Conservation (phyloP, 371 early-diverging fungal genomes). For the Nematocida minor region DNA sequence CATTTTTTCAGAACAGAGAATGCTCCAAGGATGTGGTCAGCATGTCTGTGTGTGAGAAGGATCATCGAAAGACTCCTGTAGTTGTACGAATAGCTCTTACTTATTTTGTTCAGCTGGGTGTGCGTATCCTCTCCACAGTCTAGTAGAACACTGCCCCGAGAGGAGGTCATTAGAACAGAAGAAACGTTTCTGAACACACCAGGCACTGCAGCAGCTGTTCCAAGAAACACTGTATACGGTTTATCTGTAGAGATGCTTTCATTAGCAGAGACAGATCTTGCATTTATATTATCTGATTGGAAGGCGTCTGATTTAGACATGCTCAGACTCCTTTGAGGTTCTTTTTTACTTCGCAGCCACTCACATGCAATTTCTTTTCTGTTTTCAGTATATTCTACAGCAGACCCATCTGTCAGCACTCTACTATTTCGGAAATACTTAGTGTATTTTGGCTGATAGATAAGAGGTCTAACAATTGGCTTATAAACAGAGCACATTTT, state of each 20-base stretch:
- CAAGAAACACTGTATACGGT: conserved; percentile 63
- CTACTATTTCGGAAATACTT: background rate
- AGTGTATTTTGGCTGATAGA: background rate
- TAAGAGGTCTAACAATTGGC: background rate
- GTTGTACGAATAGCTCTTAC: conserved; percentile 66
- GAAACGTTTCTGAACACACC: conserved; percentile 87
- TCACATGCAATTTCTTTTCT: background rate
- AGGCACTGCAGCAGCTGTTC: conserved; percentile 90
- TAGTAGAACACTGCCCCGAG: conserved; percentile 66
- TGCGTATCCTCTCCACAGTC: conserved; percentile 95
- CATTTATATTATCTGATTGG: background rate
- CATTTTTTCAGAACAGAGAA: conserved; percentile 48
- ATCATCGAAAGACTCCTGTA: conserved; percentile 68
- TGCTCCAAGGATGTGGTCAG: conserved; percentile 92
- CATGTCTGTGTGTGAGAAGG: conserved; percentile 92
- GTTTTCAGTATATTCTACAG: conserved; percentile 1
- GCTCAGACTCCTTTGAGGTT: background rate
- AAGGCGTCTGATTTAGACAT: background rate
- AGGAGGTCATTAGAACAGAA: conserved; percentile 57
- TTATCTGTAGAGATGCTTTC: background rate
- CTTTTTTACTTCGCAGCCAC: background rate
- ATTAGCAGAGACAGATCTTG: background rate
- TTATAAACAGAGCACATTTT: background rate
- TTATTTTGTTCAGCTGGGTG: conserved; percentile 76
- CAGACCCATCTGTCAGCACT: conserved; percentile 4